Evolutionary conservation across 768 basidiomycete genomes (phyloP), one percentile per base, ranked within the genome.

Genomic region (Termitomyces sp.): DNA sequence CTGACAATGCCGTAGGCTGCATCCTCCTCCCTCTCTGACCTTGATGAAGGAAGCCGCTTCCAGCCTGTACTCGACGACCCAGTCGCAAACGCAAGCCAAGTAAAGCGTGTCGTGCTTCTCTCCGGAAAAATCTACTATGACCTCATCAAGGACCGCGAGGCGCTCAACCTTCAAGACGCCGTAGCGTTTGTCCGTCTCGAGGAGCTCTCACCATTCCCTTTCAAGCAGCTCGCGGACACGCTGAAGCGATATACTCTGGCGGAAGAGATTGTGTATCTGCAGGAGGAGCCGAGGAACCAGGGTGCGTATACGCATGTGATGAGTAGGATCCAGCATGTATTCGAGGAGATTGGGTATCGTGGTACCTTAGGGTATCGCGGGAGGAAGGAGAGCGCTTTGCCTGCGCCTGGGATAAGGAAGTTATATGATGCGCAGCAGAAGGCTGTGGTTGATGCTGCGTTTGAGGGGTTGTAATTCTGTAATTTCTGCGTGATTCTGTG

Each of bases 61-160:
- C 77, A 80, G 55, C 83, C 89, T 1, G 85, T 94, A 18, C 75
- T 92, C 8, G 71, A 75, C 6, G 89, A 91, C 64, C 76, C 79
- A 1, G 47, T 75, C 10, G 53, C 63, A 14, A 65, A 79, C 62
- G 58, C 69, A 5, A 62, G 66, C 2, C 70, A 73, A 13, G 82
- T 82, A 23, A 75, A 84, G 62, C 84, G 88, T 3, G 77, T 96
- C n/a, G 77, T 93, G 28, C 68, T 94, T 46, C 75, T 93, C 51
- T 82, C 86, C 0, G 94, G 94, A 13, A 96, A 96, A 74, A 71
- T 93, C 1, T 96, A 92, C 74, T 95, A 95, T 72, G 92, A 95
- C 23, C 83, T 96, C 14, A 73, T 81, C 61, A 91, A 88, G 63
- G 84, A 88, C 58, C 84, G 92, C 7, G 72, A 82, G 38, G 71